phyloP scores from a whole-genome alignment of 768 basidiomycete species.

The Pleurotus ostreatus region DNA sequence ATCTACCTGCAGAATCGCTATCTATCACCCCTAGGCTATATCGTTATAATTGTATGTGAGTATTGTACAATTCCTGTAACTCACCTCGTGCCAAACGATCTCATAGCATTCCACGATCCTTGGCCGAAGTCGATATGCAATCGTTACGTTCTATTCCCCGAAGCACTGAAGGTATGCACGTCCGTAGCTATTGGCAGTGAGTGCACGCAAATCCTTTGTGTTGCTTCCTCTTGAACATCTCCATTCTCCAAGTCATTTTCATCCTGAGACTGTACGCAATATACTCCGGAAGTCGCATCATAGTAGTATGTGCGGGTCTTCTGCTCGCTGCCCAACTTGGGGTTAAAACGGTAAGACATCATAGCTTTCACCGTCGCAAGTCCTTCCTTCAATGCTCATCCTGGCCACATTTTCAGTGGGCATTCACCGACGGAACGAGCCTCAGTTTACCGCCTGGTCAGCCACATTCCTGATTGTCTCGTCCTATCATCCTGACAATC shows the following conservation, averaged over 20 bases:
- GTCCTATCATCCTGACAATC: neutral
- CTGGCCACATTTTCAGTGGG: slow-evolving; percentile 21
- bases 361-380: no score
- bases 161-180: slow-evolving; percentile 29
- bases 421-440: slow-evolving; percentile 30
- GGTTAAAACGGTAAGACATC: slow-evolving; percentile 27
- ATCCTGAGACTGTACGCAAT: slow-evolving; percentile 27
- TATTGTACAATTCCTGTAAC: neutral
- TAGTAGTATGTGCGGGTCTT: slow-evolving; percentile 16
- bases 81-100: neutral
- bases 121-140: slow-evolving; percentile 30
- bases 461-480: neutral
- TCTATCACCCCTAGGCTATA: slow-evolving; percentile 29
- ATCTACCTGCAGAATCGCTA: slow-evolving; percentile 28
- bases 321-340: slow-evolving; percentile 22
- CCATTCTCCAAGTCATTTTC: slow-evolving; percentile 20
- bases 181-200: slow-evolving; percentile 27
- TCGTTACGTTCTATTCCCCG: slow-evolving; percentile 30
- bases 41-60: slow-evolving; percentile 31
- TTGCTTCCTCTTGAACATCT: neutral
- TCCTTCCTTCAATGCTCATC: no score
- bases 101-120: slow-evolving; percentile 26
- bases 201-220: neutral
- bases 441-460: slow-evolving; percentile 26
- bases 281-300: slow-evolving; percentile 17